These are phyloP conservation scores for Fusarium veterinarium DNA, from an alignment of 2,329 filamentous ascomycete genomes.

Conservation along the genomic window DNA sequence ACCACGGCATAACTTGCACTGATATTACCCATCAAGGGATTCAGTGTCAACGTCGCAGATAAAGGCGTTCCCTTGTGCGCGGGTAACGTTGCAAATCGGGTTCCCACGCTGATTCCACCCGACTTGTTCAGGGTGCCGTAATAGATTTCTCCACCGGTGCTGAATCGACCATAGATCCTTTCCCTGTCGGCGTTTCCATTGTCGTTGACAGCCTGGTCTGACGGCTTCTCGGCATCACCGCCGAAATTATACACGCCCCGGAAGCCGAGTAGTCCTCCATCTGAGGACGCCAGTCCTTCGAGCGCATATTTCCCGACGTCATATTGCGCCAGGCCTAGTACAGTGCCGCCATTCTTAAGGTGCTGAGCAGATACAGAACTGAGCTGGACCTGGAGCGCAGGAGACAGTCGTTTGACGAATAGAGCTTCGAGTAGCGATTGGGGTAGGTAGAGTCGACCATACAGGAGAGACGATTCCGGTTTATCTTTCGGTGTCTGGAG, in stretches of 20 bases:
- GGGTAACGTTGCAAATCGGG: slow-evolving; percentile 89
- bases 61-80: slow-evolving; percentile 86
- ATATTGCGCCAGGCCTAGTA: slow-evolving; percentile 80
- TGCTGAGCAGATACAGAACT: slow-evolving; percentile 80
- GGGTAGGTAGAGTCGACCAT: slow-evolving; percentile 84
- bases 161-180: slow-evolving; percentile 83
- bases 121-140: slow-evolving; percentile 96
- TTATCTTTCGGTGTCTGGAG: slow-evolving; percentile 43
- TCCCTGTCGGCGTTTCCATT: slow-evolving; percentile 59
- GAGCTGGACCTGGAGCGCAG: slow-evolving; percentile 82
- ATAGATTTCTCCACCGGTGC: slow-evolving; percentile 91
- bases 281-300: slow-evolving; percentile 91
- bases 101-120: slow-evolving; percentile 87
- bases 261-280: slow-evolving; percentile 88
- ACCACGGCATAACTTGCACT: slow-evolving; percentile 92
- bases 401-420: slow-evolving; percentile 81
- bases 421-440: slow-evolving; percentile 88
- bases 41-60: slow-evolving; percentile 91
- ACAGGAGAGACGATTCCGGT: slow-evolving; percentile 70
- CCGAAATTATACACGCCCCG: slow-evolving; percentile 96
- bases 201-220: slow-evolving; percentile 29
- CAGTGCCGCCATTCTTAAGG: slow-evolving; percentile 79
- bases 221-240: slow-evolving; percentile 65
- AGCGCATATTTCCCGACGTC: slow-evolving; percentile 88
- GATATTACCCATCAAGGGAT: slow-evolving; percentile 93